Base-by-base conservation (phyloP, 2,329 filamentous ascomycete species). In the Lachnum nothofagi region DNA sequence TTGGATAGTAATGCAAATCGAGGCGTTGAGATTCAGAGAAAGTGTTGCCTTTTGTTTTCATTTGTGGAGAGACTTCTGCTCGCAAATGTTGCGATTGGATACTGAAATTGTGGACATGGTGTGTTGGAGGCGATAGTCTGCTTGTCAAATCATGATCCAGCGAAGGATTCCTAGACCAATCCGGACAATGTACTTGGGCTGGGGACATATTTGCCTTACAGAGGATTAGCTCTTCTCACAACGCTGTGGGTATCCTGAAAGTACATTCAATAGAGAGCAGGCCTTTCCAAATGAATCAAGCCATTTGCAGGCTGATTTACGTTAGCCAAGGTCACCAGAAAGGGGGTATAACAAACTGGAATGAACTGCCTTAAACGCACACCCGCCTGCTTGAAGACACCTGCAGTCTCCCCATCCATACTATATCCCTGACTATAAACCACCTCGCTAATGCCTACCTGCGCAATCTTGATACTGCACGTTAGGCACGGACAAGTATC, bases 381-480 rank as follows among this genome's bases (percentile, higher is more conserved):
- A 1, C 91, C 91, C 5, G 90, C 90, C 66, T 90, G 82, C 49
- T 80, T 74, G 58, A 98, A 87, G 23, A 98, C 86, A 44, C 80
- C 79, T 7, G 91, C 89, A 31, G 89, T 87, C 67, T 88, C 82
- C 34, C 74, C 79, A 64, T 98, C 93, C 85, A 98, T 96, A 66
- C 91, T 91, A 67, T 98, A 98, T 22, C 86, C 83, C 65, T 94
- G 86, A 57, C 83, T 91, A 63, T 95, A 98, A 12, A 98, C 91
- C 12, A 98, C 93, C 73, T 98, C 93, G 35, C 80, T 82, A 57
- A 98, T 95, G 16, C 93, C 93, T 6, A 97, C 89, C 71, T 98
- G 93, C 19, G 89, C 88, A 63, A 98, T 97, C 73, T 98, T 98
- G 73, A 98, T 95, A 62, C 89, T 95, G 69, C 93, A 98, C 2